Percentiles rank a stretch among this genome's conserved stretches.
phyloP scores from a whole-genome alignment of 1,139 yeast species.

The Hyphopichia pseudoburtonii region DNA sequence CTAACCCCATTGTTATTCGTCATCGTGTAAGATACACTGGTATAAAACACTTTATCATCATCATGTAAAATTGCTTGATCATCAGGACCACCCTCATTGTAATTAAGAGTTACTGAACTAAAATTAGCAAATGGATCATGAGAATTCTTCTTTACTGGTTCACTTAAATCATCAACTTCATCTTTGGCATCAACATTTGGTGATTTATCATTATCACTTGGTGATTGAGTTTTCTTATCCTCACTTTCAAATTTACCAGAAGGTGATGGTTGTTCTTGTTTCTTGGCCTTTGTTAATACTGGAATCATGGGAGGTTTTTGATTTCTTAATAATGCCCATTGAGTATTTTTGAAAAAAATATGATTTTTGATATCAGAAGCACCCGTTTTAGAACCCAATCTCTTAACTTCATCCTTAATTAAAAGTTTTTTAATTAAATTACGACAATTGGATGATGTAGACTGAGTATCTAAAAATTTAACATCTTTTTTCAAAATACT shows the following conservation, averaged over 20 bases:
- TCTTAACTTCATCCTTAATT: conserved; percentile 82
- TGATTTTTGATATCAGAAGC: conserved; percentile 93
- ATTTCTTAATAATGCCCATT: conserved; percentile 92
- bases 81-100: conserved; percentile 49
- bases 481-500: conserved; percentile 85
- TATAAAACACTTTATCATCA: conserved; percentile 55
- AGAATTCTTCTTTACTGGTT: conserved; percentile 10
- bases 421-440: conserved; percentile 75
- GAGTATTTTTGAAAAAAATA: conserved; percentile 83
- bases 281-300: conserved; percentile 60
- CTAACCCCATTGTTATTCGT: conserved; percentile 24
- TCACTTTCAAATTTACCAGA: conserved; percentile 16
- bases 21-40: conserved; percentile 67
- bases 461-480: conserved; percentile 57
- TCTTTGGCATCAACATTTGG: not conserved
- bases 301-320: conserved; percentile 96
- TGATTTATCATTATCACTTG: conserved; percentile 13
- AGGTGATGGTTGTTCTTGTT: conserved; percentile 15
- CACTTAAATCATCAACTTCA: conserved; percentile 1
- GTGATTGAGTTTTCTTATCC: too few relatives aligned
- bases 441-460: conserved; percentile 73
- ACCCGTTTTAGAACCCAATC: conserved; percentile 89
- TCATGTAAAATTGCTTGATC: conserved; percentile 48
- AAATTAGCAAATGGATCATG: conserved; percentile 85
- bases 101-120: conserved; percentile 86